phyloP scores from a whole-genome alignment of 805 yeast species.

The Pichia cephalocereana region DNA sequence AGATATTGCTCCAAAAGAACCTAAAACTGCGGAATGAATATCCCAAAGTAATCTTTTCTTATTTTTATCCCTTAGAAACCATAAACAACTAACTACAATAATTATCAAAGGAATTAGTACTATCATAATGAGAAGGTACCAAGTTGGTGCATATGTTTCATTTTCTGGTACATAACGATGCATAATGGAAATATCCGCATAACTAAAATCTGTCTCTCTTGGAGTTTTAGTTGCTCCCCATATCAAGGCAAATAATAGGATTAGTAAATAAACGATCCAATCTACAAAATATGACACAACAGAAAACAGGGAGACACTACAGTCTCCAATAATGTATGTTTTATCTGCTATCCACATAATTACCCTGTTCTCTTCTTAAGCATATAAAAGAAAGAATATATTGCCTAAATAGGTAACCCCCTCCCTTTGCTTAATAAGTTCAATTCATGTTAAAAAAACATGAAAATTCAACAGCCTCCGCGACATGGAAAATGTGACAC shows the following conservation, averaged over 20 bases:
- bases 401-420: not conserved
- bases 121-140: slow-evolving; percentile 23
- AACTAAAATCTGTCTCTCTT: slow-evolving; percentile 31
- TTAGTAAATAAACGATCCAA: slow-evolving; percentile 21
- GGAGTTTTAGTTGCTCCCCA: slow-evolving; percentile 30
- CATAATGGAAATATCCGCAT: slow-evolving; percentile 26
- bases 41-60: slow-evolving; percentile 31
- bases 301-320: not conserved
- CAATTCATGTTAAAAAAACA: no score
- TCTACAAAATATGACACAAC: slow-evolving; percentile 24
- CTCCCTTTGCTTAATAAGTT: not conserved
- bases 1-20: slow-evolving; percentile 30
- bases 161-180: slow-evolving; percentile 28
- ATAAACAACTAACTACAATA: slow-evolving; percentile 15
- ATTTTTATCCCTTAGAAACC: slow-evolving; percentile 8
- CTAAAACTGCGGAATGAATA: slow-evolving; percentile 28
- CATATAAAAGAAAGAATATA: no score
- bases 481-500: not conserved
- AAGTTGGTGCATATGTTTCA: slow-evolving; percentile 25
- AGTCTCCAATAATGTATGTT: not conserved
- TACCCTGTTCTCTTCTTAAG: no score
- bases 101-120: slow-evolving; percentile 27
- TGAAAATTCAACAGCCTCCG: no score
- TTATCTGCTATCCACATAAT: not conserved
- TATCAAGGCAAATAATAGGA: slow-evolving; percentile 19